phyloP scores from a whole-genome alignment of 2,329 filamentous ascomycete genomes.

The Paecilomyces dactylethromorphus region DNA sequence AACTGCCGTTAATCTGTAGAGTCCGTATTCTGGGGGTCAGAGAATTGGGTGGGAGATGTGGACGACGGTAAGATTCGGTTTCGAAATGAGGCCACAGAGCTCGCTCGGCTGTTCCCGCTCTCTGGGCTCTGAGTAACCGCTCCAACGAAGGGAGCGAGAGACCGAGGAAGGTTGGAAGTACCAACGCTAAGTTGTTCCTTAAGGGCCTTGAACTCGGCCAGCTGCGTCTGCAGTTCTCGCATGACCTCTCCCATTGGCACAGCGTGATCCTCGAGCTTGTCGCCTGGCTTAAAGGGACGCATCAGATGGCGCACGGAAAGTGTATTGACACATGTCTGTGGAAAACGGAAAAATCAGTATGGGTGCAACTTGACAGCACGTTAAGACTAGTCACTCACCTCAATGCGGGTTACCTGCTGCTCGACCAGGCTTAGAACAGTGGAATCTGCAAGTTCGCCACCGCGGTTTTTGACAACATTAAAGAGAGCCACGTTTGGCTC shows the following conservation, averaged over 20 bases:
- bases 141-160: conserved; percentile 8
- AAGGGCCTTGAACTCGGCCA: conserved; percentile 34
- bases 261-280: conserved; percentile 63
- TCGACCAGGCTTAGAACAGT: conserved; percentile 87
- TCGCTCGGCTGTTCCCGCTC: background rate
- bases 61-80: background rate
- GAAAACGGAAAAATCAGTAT: conserved; percentile 14
- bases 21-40: background rate
- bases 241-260: conserved; percentile 67
- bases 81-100: background rate
- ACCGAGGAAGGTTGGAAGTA: conserved; percentile 14
- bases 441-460: conserved; percentile 80
- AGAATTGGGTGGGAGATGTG: background rate
- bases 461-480: conserved; percentile 63
- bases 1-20: background rate
- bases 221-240: conserved; percentile 32
- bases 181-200: conserved; percentile 31
- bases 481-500: conserved; percentile 77
- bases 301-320: conserved; percentile 74
- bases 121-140: background rate
- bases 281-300: conserved; percentile 57
- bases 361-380: conserved; percentile 5
- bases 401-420: conserved; percentile 91
- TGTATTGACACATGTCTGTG: conserved; percentile 71
- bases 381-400: conserved; percentile 55